A percentile compares a stretch with the other conserved stretches of the same genome.
These are phyloP conservation scores for Globisporangium polare DNA, from an alignment of 352 stramenopile species.

Conservation along the genomic window DNA sequence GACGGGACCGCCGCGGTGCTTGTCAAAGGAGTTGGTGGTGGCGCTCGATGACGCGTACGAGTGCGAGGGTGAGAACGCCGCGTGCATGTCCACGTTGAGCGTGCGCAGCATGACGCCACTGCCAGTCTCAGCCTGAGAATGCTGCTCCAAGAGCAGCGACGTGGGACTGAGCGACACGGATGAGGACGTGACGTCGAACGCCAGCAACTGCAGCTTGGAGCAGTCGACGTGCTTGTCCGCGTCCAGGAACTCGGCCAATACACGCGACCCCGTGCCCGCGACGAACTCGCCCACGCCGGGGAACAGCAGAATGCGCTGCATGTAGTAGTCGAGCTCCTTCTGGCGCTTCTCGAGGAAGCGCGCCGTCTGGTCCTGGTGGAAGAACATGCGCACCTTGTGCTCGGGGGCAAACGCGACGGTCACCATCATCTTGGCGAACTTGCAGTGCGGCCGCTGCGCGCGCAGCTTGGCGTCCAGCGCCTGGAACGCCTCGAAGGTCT, in stretches of 20 bases:
- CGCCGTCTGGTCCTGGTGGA: constrained; percentile 64
- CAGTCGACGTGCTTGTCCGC: constrained; percentile 48
- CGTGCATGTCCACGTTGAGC: constrained; percentile 34
- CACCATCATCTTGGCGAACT: constrained; percentile 82
- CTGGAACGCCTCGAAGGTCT: constrained; percentile 80
- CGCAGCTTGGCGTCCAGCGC: constrained; percentile 65
- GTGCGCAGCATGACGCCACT: constrained; percentile 19
- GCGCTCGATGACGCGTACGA: constrained; percentile 20
- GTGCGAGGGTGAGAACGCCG: constrained; percentile 23
- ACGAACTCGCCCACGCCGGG: constrained; percentile 62
- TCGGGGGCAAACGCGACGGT: constrained; percentile 68
- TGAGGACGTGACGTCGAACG: constrained; percentile 5
- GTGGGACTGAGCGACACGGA: constrained; percentile 19
- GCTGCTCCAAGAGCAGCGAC: constrained; percentile 12
- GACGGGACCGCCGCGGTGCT: not conserved
- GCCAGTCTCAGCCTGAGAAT: constrained; percentile 1
- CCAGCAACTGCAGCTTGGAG: constrained; percentile 18
- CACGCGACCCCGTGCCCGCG: constrained; percentile 38
- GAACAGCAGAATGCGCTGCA: constrained; percentile 80
- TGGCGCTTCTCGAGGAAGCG: constrained; percentile 73
- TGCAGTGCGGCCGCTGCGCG: constrained; percentile 27
- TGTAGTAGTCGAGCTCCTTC: constrained; percentile 80
- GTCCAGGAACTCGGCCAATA: constrained; percentile 62
- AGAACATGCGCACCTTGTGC: constrained; percentile 69
- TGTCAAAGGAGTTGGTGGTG: constrained; percentile 15